Base-by-base conservation (phyloP, 2,329 filamentous ascomycete genomes). In the Byssochlamys sp. region DNA sequence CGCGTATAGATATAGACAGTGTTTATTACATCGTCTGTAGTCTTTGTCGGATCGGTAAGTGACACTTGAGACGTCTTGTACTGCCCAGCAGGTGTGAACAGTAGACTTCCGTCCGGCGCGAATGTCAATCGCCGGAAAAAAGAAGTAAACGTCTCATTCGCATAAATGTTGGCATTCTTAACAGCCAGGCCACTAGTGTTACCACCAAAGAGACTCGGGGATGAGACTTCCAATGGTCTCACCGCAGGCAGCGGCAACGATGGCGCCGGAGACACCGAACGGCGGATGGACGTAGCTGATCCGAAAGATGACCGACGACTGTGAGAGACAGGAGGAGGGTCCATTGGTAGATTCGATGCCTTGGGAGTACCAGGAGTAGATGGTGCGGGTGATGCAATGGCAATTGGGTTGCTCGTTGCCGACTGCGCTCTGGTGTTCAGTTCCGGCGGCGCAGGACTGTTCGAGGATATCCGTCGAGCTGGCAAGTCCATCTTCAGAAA, bases 1-100 rank as follows among this genome's bases (percentile, higher is more conserved):
- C 94, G 82, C 0, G 92, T 96, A 73, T 99, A 99, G 56, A 99
- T 94, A 74, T 99, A 99, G 25, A 99, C 95, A 0, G 94, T 99
- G 69, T 99, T 99, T 66, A 89, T 91, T 55, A 96, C 82, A 63
- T 99, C 92, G 65, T 94, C 92, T 0, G 82, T 82, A 0, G 84
- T 81, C 71, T 91, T 95, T 1, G 80, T 69, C n/a, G 79, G 76
- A 61, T 91, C 88, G 53, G 83, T 82, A 25, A 86, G 77, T 53
- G 84, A 83, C 25, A 79, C 77, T 63, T 90, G 84, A 54, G 90
- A 84, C 1, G 87, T 88, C 70, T 96, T 95, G 74, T 94, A 97
- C 69, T 97, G 94, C 6, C 94, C 94, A 1, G 94, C 92, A 1
- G 94, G 94, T 0, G 94, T 99, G 62, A 99, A 86, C 3, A 99